Evolutionary conservation across 2,329 filamentous ascomycete species (phyloP), one percentile per base, ranked within the genome.

Genomic region (Cordyceps fumosorosea): DNA sequence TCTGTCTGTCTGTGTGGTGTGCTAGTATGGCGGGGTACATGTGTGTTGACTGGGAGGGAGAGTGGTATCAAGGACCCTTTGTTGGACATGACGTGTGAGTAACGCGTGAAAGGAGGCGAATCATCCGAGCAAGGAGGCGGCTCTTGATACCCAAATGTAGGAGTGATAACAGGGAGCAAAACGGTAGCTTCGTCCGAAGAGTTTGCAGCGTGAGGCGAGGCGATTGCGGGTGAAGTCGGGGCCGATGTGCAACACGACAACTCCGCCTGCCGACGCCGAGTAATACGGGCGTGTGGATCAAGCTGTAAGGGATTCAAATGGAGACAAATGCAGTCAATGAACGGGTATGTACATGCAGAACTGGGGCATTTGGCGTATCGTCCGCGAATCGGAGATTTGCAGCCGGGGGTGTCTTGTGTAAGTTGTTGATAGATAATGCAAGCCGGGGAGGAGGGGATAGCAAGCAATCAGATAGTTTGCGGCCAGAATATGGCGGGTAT

Each of bases 281-380:
- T 26, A 56, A 58, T 48, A 48, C 56, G 56, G 56, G 45, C 32
- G 26, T 37, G 56, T 58, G 56, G 56, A 50, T 50, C 45, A n/a
- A 14, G 56, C 26, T 47, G 26, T n/a, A 40, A 18, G 40, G 6
- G 7, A 5, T 18, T 58, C 20, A 5, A 47, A 50, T 20, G 54
- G 40, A 32, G 54, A 47, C 11, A 11, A 22, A 29, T 44, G 22
- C 22, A 42, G 37, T 55, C 24, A 24, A 50, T 14, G 22, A 29
- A 50, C 14, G 24, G 50, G 20, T n/a, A 55, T 55, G 34, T 42
- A 54, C 52, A 50, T 51, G 34, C 32, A 54, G 32, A 40, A 24
- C 29, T 18, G 51, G 51, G 51, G n/a, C 51, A 22, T 34, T 20
- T 37, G 18, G 50, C 24, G 48, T 32, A 16, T 37, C 51, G n/a